Evolutionary conservation across 345 rosid species (phyloP).

Genomic region (Arabis hirsuta): DNA sequence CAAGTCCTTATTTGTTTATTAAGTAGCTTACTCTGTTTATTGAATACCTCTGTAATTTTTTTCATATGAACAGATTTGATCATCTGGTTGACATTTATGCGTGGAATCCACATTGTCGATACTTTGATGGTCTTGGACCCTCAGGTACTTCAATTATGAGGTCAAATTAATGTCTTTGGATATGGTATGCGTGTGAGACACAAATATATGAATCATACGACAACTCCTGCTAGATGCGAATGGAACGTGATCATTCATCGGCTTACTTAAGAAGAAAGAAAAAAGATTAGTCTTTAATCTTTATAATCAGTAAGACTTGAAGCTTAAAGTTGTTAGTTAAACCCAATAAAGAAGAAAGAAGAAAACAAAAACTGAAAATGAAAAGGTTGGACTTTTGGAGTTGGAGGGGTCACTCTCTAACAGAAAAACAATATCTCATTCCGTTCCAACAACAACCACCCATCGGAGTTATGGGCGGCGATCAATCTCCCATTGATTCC

Average conservation of each 20-base stretch:
- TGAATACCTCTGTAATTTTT: background rate
- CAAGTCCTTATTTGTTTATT: too few relatives aligned
- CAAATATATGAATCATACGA: too few relatives aligned
- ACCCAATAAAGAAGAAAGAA: too few relatives aligned
- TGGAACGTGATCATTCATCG: too few relatives aligned
- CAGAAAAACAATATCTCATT: slow-evolving; percentile 10
- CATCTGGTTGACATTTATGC: slow-evolving; percentile 84
- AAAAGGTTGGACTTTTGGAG: slow-evolving; percentile 25
- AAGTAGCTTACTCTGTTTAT: background rate
- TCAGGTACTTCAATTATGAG: slow-evolving; percentile 56
- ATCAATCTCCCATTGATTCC: slow-evolving; percentile 49
- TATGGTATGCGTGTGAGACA: too few relatives aligned
- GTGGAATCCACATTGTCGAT: slow-evolving; percentile 96
- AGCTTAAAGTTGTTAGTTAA: too few relatives aligned
- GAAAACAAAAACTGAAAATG: background rate
- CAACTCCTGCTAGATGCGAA: too few relatives aligned
- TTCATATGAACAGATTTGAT: slow-evolving; percentile 65
- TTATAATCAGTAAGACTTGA: too few relatives aligned
- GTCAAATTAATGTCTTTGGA: too few relatives aligned
- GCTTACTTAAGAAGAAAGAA: too few relatives aligned
- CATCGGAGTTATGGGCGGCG: slow-evolving; percentile 21
- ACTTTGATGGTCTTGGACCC: slow-evolving; percentile 88
- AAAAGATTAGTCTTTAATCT: too few relatives aligned
- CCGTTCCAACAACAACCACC: background rate
- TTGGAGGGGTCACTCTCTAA: slow-evolving; percentile 8